Evolutionary conservation across 345 rosid genomes (phyloP).

Genomic region (Abelmoschus esculentus): DNA sequence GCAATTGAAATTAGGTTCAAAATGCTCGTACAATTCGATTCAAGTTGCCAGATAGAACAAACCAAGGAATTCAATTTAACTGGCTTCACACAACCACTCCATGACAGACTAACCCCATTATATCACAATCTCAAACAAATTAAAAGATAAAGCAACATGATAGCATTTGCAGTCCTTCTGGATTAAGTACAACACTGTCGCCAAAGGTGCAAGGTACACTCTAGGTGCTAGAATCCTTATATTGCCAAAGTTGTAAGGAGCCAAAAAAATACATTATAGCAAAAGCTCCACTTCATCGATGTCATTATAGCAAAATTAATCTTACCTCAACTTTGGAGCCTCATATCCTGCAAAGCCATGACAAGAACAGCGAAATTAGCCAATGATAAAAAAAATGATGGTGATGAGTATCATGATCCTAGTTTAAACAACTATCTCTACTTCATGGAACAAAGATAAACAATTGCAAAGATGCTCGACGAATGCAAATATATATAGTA

Average conservation of each 20-base stretch:
- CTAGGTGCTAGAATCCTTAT: background rate
- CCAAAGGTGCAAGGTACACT: background rate
- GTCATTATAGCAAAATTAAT: background rate
- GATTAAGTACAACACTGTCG: background rate
- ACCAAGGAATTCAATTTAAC: background rate
- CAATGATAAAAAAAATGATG: background rate
- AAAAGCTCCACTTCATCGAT: background rate
- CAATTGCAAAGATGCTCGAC: background rate
- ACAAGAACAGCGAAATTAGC: conserved; percentile 12
- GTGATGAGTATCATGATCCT: background rate
- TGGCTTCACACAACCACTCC: background rate
- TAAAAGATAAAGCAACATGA: background rate
- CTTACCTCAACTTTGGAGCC: conserved; percentile 75
- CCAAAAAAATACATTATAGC: background rate
- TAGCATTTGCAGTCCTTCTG: background rate
- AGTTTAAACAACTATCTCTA: background rate
- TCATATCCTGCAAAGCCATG: conserved; percentile 52
- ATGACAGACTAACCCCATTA: background rate
- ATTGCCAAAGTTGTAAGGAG: background rate
- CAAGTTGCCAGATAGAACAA: background rate
- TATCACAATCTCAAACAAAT: background rate
- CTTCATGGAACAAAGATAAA: background rate
- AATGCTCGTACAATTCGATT: background rate
- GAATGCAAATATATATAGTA: background rate
- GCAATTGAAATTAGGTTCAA: conserved; percentile 7